These are phyloP conservation scores for Westerdykella sp. DNA, from an alignment of 2,329 filamentous ascomycete species.

Conservation along the genomic window DNA sequence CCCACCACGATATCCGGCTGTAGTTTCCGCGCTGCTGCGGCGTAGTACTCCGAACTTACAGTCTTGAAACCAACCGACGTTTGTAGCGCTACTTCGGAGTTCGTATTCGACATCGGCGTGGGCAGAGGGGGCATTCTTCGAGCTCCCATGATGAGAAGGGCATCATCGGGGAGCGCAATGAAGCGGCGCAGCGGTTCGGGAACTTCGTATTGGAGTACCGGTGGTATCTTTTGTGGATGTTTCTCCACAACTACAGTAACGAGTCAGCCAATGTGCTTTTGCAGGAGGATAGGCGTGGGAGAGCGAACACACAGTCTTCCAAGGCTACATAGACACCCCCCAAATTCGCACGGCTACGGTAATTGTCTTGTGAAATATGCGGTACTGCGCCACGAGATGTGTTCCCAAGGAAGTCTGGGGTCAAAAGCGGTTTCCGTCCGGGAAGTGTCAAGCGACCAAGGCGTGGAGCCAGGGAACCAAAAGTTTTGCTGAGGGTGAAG, in stretches of 20 bases:
- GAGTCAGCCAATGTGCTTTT: conserved; percentile 33
- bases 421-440: conserved; percentile 62
- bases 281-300: conserved; percentile 1
- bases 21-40: conserved; percentile 58
- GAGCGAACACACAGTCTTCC: conserved; percentile 78
- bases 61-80: conserved; percentile 81
- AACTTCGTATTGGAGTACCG: conserved; percentile 47
- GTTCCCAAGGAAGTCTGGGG: conserved; percentile 73
- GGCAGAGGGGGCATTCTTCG: conserved; percentile 70
- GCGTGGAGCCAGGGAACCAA: conserved; percentile 48
- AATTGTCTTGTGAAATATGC: conserved; percentile 81
- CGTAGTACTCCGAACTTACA: conserved; percentile 64
- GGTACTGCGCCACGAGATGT: conserved; percentile 80
- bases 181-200: conserved; percentile 64
- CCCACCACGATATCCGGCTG: conserved; percentile 75
- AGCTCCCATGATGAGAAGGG: conserved; percentile 66
- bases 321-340: conserved; percentile 71
- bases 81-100: conserved; percentile 66
- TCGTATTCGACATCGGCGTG: conserved; percentile 62
- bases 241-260: conserved; percentile 56
- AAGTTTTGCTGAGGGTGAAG: conserved; percentile 40
- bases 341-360: conserved; percentile 59
- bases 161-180: conserved; percentile 61
- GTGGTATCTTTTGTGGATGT: conserved; percentile 43
- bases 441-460: conserved; percentile 61